Base-by-base conservation (phyloP, 768 basidiomycete species). In the Naganishia kalamii region DNA sequence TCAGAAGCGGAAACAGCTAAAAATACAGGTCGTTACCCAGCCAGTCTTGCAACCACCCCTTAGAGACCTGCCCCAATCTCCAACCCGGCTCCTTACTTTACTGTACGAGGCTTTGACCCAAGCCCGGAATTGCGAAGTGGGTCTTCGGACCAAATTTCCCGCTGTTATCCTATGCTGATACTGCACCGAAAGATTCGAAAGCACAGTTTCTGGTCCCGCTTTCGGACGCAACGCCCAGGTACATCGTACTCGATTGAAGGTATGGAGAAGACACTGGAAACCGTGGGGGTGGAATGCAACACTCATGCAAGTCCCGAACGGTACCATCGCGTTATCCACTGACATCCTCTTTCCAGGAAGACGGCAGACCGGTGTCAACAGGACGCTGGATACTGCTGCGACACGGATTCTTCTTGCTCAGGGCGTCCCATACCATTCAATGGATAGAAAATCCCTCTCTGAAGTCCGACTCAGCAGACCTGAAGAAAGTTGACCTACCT, bases 271-370 rank as follows among this genome's bases (percentile, higher is more conserved):
- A 63, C 62, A 2, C 37, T 64, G 25, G 52, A 49, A 12, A 60
- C 66, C 13, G 66, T 68, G 0, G 66, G 66, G 4, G 62, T 68
- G 37, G 66, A 68, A 43, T 68, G 66, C 29, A 68, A 68, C 44
- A 67, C 61, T 13, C 61, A 67, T 29, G 66, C 43, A 25, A 68
- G 62, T 57, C 27, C 19, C 23, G 19, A 6, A 8, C 43, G 5
- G 32, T 17, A 4, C n/a, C 13, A 29, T 11, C 46, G 61, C 8
- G 6, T 50, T 50, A 33, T 33, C 13, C 19, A n/a, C 47, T 41
- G 41, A 43, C 17, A 12, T 40, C 35, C 23, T 12, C 48, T 25
- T 17, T 23, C 21, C 35, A 67, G 66, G 44, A 47, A 15, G 32
- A 62, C 32, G 61, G 66, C 11, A 51, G 57, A 32, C 61, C 46